Percentiles rank a stretch among this genome's conserved stretches.
Evolutionary conservation across 345 rosid species (phyloP).

Genomic region (Gossypium anomalum): DNA sequence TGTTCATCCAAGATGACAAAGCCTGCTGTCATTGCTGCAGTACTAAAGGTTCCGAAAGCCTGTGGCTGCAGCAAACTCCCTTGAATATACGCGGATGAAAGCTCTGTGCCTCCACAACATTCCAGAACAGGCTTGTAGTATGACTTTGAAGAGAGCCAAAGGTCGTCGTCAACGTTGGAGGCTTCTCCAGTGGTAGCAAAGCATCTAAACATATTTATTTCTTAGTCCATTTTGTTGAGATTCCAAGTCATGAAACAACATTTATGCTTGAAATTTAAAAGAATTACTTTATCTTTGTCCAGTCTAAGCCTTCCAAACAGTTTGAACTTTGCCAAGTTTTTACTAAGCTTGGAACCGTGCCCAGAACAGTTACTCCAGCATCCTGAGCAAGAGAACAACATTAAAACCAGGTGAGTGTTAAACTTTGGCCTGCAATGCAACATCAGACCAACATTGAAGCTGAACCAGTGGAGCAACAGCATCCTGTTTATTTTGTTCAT

Average conservation of each 20-base stretch:
- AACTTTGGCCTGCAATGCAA: too few relatives aligned
- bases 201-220: slow-evolving; percentile 31
- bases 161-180: slow-evolving; percentile 82
- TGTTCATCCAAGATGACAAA: slow-evolving; percentile 68
- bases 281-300: slow-evolving; percentile 69
- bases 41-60: slow-evolving; percentile 85
- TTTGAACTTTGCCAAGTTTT: slow-evolving; percentile 72
- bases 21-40: slow-evolving; percentile 66
- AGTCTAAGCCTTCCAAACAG: slow-evolving; percentile 68
- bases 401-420: slow-evolving; percentile 1
- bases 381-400: slow-evolving; percentile 41
- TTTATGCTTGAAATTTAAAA: background rate
- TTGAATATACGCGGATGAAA: slow-evolving; percentile 67
- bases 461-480: too few relatives aligned
- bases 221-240: background rate
- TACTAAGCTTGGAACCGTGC: slow-evolving; percentile 88
- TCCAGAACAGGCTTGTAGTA: slow-evolving; percentile 70
- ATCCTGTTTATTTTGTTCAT: too few relatives aligned
- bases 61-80: slow-evolving; percentile 77
- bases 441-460: too few relatives aligned
- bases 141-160: slow-evolving; percentile 88
- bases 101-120: slow-evolving; percentile 90
- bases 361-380: slow-evolving; percentile 79
- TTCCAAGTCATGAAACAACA: background rate
- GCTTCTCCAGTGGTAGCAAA: slow-evolving; percentile 77